These are phyloP conservation scores for Podosphaera fusca DNA, from an alignment of 2,329 filamentous ascomycete species.

Conservation along the genomic window DNA sequence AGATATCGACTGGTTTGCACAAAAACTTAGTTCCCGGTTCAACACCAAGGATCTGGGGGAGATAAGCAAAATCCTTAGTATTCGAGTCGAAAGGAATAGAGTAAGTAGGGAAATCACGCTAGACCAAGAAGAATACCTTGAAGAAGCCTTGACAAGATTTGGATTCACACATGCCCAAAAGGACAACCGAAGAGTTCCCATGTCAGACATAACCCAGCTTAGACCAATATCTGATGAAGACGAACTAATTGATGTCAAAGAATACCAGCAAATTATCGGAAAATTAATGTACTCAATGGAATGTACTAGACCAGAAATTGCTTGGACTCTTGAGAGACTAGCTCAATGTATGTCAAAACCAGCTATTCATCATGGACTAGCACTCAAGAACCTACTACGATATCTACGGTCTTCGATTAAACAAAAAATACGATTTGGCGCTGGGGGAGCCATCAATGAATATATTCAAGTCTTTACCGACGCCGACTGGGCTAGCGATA, in stretches of 20 bases:
- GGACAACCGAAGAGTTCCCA: not conserved
- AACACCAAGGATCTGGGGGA: conserved; percentile 1
- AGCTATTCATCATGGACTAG: too few species aligned
- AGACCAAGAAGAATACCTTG: not conserved
- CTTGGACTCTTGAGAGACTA: not conserved
- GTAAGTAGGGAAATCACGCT: not conserved
- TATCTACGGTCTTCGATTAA: too few species aligned
- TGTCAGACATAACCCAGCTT: not conserved
- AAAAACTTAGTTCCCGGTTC: not conserved
- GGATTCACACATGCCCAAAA: not conserved
- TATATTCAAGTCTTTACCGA: not conserved
- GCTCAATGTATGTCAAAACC: too few species aligned
- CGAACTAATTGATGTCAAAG: not conserved
- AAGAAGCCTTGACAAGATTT: not conserved
- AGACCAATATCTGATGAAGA: not conserved
- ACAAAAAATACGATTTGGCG: not conserved
- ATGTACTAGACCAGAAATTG: conserved; percentile 1
- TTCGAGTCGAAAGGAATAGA: not conserved
- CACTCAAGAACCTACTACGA: too few species aligned
- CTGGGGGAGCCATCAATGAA: not conserved
- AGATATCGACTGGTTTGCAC: not conserved
- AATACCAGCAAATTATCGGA: not conserved
- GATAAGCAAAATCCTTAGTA: not conserved
- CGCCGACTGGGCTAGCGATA: not conserved
- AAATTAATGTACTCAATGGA: not conserved